Conservation (phyloP, 2,329 filamentous ascomycete species). For the Stemphylium beticola region DNA sequence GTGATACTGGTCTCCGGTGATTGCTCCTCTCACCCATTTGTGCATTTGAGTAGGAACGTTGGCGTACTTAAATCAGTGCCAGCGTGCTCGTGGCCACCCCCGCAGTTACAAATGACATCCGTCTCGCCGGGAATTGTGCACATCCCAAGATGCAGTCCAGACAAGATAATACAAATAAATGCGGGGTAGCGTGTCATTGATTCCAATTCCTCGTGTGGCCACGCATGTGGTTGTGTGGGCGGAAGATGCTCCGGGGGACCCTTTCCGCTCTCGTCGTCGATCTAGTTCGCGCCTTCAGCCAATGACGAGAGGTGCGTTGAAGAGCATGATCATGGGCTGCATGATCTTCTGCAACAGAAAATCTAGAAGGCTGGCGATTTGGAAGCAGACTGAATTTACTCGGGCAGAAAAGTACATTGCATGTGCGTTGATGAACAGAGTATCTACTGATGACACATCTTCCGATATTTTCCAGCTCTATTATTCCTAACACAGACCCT, state of each 20-base stretch:
- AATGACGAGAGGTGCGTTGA: too few species aligned
- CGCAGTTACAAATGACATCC: constrained; percentile 12
- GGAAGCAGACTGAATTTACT: too few species aligned
- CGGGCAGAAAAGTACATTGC: too few species aligned
- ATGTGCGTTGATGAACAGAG: too few species aligned
- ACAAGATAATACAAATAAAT: constrained; percentile 1
- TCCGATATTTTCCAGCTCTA: too few species aligned
- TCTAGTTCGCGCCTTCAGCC: not conserved
- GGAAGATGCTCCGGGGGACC: constrained; percentile 11
- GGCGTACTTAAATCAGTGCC: not conserved
- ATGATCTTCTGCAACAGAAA: too few species aligned
- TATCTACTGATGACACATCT: too few species aligned
- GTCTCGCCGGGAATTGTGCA: constrained; percentile 11
- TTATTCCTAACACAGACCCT: too few species aligned
- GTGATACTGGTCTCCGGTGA: not conserved
- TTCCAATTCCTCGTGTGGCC: constrained; percentile 13
- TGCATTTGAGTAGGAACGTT: too few species aligned
- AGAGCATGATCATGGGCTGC: too few species aligned
- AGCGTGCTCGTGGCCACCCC: not conserved
- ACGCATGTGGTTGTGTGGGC: not conserved
- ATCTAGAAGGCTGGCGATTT: too few species aligned
- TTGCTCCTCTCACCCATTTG: too few species aligned
- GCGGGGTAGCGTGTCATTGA: constrained; percentile 21
- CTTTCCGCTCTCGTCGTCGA: not conserved
- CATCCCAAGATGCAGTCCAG: not conserved